Conservation (phyloP, 768 basidiomycete species). For the Lentinus tigrinus region DNA sequence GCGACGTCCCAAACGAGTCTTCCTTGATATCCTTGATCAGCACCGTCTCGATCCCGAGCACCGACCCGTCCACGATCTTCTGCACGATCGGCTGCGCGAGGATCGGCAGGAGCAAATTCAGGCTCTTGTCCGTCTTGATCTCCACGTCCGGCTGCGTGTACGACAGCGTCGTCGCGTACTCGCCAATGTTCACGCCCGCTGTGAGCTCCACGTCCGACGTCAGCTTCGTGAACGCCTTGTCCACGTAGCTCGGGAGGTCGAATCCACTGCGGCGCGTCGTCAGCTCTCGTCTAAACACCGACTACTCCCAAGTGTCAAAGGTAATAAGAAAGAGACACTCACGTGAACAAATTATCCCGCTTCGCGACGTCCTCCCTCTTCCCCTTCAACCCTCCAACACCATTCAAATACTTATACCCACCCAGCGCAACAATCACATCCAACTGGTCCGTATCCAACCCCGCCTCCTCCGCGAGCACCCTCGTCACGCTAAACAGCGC, state of each 20-base stretch:
- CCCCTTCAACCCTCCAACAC: slow-evolving; percentile 34
- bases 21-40: slow-evolving; percentile 59
- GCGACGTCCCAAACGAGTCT: slow-evolving; percentile 52
- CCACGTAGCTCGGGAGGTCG: slow-evolving; percentile 59
- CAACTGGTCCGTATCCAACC: slow-evolving; percentile 56
- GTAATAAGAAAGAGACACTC: slow-evolving; percentile 17
- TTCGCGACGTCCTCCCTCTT: slow-evolving; percentile 26
- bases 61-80: slow-evolving; percentile 58
- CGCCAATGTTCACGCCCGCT: slow-evolving; percentile 57
- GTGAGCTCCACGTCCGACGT: slow-evolving; percentile 58
- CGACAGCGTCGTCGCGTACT: slow-evolving; percentile 61
- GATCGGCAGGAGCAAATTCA: slow-evolving; percentile 64
- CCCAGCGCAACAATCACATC: slow-evolving; percentile 67
- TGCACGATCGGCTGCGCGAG: slow-evolving; percentile 77
- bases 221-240: slow-evolving; percentile 64
- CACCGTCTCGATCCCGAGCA: slow-evolving; percentile 56
- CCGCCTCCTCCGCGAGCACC: slow-evolving; percentile 62
- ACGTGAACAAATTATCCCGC: slow-evolving; percentile 56
- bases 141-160: slow-evolving; percentile 58
- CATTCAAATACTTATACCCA: slow-evolving; percentile 55
- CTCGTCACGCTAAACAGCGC: slow-evolving; percentile 71
- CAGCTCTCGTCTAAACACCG: neutral
- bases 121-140: slow-evolving; percentile 57
- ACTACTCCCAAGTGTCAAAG: too few relatives aligned
- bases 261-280: slow-evolving; percentile 45